These are phyloP conservation scores for Astrothelium macrocarpum DNA, from an alignment of 495 filamentous ascomycete species.

Conservation along the genomic window DNA sequence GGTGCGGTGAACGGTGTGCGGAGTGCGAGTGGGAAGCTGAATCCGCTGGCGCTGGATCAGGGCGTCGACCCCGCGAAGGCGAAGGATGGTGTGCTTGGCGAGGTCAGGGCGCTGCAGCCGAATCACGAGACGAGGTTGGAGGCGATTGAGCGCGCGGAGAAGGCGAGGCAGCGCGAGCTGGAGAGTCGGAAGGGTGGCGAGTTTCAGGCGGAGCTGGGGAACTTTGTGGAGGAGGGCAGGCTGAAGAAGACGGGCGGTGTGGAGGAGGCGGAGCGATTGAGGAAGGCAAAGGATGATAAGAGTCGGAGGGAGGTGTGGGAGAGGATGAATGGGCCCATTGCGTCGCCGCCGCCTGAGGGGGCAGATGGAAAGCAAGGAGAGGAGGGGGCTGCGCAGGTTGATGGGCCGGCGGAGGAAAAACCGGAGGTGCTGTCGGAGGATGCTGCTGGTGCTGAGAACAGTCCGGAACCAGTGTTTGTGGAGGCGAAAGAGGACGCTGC, in stretches of 20 bases:
- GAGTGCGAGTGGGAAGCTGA: conserved; percentile 33
- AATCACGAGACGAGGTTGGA: conserved; percentile 90
- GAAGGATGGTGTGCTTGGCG: conserved; percentile 83
- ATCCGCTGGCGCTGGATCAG: conserved; percentile 50
- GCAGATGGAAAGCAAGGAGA: conserved; percentile 66
- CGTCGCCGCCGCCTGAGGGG: conserved; percentile 18
- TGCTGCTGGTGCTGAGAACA: background rate
- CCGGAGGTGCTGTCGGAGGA: background rate
- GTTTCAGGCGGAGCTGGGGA: conserved; percentile 78
- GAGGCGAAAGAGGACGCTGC: conserved; percentile 20
- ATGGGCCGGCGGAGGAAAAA: conserved; percentile 27
- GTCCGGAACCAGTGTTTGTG: conserved; percentile 21
- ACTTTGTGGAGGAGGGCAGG: conserved; percentile 83
- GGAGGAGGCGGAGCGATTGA: conserved; percentile 81
- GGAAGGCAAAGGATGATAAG: conserved; percentile 78
- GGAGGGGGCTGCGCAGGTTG: conserved; percentile 71
- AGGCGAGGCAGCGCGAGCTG: conserved; percentile 75
- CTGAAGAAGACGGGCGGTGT: conserved; percentile 92
- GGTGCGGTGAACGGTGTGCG: conserved; percentile 8
- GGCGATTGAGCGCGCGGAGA: conserved; percentile 92
- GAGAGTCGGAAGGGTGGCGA: conserved; percentile 66
- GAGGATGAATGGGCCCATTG: conserved; percentile 19
- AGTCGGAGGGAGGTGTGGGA: conserved; percentile 82
- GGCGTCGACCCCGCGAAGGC: conserved; percentile 65
- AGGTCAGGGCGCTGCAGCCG: conserved; percentile 87